Percentiles rank a stretch among this genome's conserved stretches.
These are phyloP conservation scores for Logfia minima DNA, from an alignment of 129 eudicot species.

Conservation along the genomic window DNA sequence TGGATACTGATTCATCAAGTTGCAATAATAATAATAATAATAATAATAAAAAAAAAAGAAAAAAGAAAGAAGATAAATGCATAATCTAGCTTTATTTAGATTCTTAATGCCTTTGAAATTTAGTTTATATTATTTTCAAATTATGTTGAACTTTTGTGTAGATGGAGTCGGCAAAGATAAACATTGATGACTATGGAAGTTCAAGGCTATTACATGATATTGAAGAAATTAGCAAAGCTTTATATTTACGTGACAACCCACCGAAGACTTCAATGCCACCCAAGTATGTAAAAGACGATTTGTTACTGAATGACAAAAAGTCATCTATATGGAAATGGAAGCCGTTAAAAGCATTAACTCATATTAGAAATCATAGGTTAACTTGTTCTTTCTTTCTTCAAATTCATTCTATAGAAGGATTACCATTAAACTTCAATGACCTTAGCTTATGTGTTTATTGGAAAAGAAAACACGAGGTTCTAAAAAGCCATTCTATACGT, in stretches of 20 bases:
- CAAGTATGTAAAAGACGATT: conserved; percentile 26
- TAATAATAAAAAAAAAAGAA: not conserved
- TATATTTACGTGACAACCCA: conserved; percentile 42
- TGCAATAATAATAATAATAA: not conserved
- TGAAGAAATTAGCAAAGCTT: conserved; percentile 68
- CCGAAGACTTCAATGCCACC: conserved; percentile 27
- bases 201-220: conserved; percentile 58
- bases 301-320: conserved; percentile 37
- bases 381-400: conserved; percentile 61
- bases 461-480: conserved; percentile 54
- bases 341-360: conserved; percentile 64
- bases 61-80: no score
- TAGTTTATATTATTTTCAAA: not conserved
- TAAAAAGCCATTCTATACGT: conserved; percentile 39
- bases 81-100: not conserved
- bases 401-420: conserved; percentile 57
- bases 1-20: not conserved
- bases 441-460: conserved; percentile 50
- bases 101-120: not conserved
- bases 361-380: conserved; percentile 42
- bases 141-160: conserved; percentile 31
- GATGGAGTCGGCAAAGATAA: conserved; percentile 39
- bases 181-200: conserved; percentile 40
- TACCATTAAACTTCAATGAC: conserved; percentile 46
- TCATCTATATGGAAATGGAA: conserved; percentile 74